phyloP scores from a whole-genome alignment of 192 early-diverging fungal genomes.

The Coemansia sp. region DNA sequence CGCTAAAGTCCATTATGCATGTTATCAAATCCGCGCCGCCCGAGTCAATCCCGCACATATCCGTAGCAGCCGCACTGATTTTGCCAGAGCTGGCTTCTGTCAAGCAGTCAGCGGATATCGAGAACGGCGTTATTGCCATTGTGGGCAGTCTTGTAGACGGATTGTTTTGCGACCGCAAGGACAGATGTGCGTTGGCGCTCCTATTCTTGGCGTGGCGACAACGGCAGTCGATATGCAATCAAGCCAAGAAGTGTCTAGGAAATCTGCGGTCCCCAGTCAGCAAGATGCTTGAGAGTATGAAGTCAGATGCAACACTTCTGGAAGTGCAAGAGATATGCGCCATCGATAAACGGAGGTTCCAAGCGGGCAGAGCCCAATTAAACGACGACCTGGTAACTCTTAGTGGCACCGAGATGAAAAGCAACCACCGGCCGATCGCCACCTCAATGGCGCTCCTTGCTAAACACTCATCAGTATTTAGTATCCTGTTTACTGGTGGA shows the following conservation, averaged over 20 bases:
- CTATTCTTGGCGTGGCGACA: constrained; percentile 35
- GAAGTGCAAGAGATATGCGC: background rate
- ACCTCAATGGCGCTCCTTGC: constrained; percentile 17
- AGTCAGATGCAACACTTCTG: background rate
- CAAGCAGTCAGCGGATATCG: background rate
- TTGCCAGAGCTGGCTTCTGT: constrained; percentile 11
- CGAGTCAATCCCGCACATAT: background rate
- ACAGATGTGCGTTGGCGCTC: constrained; percentile 13
- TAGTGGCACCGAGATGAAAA: constrained; percentile 3
- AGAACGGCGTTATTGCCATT: background rate
- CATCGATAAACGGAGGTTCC: background rate
- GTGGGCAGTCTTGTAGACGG: constrained; percentile 4
- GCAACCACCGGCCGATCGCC: constrained; percentile 4
- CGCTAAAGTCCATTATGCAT: constrained; percentile 6
- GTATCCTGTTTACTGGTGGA: constrained; percentile 27
- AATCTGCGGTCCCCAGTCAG: background rate
- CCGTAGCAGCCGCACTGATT: constrained; percentile 22
- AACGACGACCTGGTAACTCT: constrained; percentile 1
- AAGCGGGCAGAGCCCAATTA: background rate
- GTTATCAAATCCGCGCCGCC: constrained; percentile 1
- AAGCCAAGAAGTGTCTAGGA: background rate
- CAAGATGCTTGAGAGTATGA: background rate
- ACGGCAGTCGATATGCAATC: background rate
- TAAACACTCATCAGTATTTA: constrained; percentile 27
- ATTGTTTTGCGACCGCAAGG: background rate